Conservation (phyloP, 1,139 yeast species). For the Candida frijolesensis region DNA sequence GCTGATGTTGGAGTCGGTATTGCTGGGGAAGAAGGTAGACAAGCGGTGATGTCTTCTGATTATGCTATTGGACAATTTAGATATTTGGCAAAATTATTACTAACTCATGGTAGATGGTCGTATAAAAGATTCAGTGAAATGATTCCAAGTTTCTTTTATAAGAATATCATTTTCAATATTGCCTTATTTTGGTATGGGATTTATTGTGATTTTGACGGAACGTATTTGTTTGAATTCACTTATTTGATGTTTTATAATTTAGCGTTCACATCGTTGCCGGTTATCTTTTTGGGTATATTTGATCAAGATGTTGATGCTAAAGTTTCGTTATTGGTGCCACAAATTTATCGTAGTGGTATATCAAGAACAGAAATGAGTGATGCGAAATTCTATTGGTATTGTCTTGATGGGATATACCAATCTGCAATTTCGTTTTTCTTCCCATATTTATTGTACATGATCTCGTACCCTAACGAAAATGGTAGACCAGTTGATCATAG, state of each 20-base stretch:
- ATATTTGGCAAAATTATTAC: slow-evolving; percentile 70
- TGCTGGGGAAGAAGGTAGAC: slow-evolving; percentile 98
- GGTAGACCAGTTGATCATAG: slow-evolving; percentile 82
- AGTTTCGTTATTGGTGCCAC: slow-evolving; percentile 86
- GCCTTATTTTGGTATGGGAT: slow-evolving; percentile 94
- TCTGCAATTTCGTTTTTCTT: slow-evolving; percentile 83
- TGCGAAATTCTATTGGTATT: slow-evolving; percentile 77
- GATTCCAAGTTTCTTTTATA: slow-evolving; percentile 92
- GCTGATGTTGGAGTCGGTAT: slow-evolving; percentile 99
- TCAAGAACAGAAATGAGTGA: slow-evolving; percentile 80
- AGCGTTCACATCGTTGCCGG: slow-evolving; percentile 94
- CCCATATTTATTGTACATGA: slow-evolving; percentile 69
- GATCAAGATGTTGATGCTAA: slow-evolving; percentile 92
- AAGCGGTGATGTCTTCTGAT: slow-evolving; percentile 97
- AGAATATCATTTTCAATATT: slow-evolving; percentile 85
- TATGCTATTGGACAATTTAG: slow-evolving; percentile 96
- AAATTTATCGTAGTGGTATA: slow-evolving; percentile 84
- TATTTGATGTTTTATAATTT: slow-evolving; percentile 89
- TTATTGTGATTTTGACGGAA: slow-evolving; percentile 82
- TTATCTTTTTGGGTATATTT: slow-evolving; percentile 83
- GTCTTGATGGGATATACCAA: slow-evolving; percentile 88
- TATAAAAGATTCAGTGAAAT: slow-evolving; percentile 89
- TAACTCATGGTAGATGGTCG: slow-evolving; percentile 97
- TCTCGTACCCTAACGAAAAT: slow-evolving; percentile 56
- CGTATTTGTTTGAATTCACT: slow-evolving; percentile 90